These are phyloP conservation scores for Limnanthes douglasii DNA, from an alignment of 345 rosid genomes.

Conservation along the genomic window DNA sequence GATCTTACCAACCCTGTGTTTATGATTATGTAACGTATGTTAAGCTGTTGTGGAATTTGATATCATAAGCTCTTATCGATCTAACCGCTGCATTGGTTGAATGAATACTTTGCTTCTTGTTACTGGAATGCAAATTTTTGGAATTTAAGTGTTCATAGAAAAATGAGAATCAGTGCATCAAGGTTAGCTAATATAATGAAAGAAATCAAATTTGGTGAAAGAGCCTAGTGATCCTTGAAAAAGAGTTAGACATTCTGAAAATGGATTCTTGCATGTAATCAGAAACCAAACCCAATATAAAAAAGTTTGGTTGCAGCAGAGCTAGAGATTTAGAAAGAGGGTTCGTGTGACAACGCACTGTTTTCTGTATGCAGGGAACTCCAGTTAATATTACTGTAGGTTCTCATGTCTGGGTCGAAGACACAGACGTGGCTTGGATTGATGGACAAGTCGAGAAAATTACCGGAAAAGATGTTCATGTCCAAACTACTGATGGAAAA, in stretches of 20 bases:
- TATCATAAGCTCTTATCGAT: neutral
- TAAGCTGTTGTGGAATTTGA: neutral
- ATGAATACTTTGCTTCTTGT: neutral
- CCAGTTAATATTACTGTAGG: constrained; percentile 75
- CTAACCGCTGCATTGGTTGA: neutral
- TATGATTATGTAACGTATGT: neutral
- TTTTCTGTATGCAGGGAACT: constrained; percentile 45
- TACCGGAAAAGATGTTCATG: constrained; percentile 37
- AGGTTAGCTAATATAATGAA: neutral
- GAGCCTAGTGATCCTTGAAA: neutral
- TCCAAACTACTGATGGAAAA: constrained; percentile 39
- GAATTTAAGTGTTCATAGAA: neutral
- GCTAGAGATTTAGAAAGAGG: too few species aligned
- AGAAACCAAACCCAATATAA: neutral
- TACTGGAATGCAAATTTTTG: neutral
- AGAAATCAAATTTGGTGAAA: neutral
- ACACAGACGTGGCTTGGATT: constrained; percentile 56
- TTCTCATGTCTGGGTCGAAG: constrained; percentile 90
- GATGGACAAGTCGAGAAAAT: constrained; percentile 68
- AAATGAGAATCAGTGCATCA: neutral
- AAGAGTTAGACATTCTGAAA: neutral
- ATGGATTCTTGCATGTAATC: neutral
- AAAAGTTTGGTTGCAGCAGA: too few species aligned
- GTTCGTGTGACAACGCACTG: neutral
- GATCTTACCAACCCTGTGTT: neutral